A percentile compares a stretch with the other conserved stretches of the same genome.
Evolutionary conservation across 176 grass and related monocot species (phyloP).

Genomic region (Thalia dealbata): DNA sequence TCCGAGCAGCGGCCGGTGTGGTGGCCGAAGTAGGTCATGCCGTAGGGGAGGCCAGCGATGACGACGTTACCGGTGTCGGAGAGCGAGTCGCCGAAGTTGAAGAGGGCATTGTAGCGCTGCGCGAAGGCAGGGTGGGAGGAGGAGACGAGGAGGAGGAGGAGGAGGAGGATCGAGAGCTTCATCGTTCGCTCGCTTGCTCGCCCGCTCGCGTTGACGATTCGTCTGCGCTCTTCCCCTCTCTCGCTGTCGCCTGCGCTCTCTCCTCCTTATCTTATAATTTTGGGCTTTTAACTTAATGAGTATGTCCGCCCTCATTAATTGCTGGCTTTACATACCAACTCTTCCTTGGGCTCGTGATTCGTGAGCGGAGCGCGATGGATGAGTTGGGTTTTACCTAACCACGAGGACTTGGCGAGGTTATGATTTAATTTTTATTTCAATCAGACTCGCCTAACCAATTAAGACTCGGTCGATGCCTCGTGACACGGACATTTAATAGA

Average conservation of each 20-base stretch:
- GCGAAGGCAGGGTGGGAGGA: not conserved
- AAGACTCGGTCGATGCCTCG: not conserved
- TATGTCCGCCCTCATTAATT: not conserved
- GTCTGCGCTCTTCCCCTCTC: not conserved
- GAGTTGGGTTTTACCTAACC: not conserved
- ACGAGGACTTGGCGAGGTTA: not conserved
- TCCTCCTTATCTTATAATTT: not conserved
- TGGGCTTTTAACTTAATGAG: not conserved
- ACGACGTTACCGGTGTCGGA: conserved; percentile 18
- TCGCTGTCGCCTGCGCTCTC: too few relatives aligned
- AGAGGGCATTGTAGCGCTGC: conserved; percentile 13
- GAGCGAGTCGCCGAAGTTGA: conserved; percentile 15
- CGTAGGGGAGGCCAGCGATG: conserved; percentile 10
- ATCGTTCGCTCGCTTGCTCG: not conserved
- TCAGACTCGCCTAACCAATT: not conserved
- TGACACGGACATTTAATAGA: not conserved
- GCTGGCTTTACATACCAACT: not conserved
- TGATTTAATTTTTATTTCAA: not conserved
- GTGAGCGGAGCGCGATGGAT: not conserved
- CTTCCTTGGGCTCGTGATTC: not conserved
- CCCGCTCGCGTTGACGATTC: not conserved
- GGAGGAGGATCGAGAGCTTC: not conserved
- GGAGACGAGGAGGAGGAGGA: not conserved
- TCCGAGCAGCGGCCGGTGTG: conserved; percentile 12
- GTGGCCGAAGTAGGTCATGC: conserved; percentile 12